These are phyloP conservation scores for Gloeophyllum trabeum DNA, from an alignment of 768 basidiomycete genomes.

Conservation along the genomic window DNA sequence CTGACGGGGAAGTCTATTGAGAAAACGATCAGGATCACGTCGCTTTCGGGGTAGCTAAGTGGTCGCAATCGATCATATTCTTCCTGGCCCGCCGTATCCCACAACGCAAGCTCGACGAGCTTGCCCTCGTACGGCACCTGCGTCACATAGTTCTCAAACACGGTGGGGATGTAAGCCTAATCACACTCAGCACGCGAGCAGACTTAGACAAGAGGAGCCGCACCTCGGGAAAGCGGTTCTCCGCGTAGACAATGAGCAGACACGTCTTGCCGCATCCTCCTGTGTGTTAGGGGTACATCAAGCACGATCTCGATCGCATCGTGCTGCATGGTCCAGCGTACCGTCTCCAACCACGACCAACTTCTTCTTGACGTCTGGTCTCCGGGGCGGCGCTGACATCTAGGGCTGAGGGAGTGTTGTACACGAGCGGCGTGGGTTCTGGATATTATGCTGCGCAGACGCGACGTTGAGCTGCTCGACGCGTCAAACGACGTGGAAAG, in stretches of 20 bases:
- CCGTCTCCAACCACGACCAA: conserved; percentile 86
- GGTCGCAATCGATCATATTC: conserved; percentile 89
- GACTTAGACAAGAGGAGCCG: conserved; percentile 13
- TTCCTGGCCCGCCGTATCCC: conserved; percentile 97
- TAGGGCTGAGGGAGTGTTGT: too few relatives aligned
- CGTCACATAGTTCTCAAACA: conserved; percentile 91
- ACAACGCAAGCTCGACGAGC: conserved; percentile 89
- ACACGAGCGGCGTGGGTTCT: too few relatives aligned
- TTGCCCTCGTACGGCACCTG: conserved; percentile 81
- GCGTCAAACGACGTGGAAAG: too few relatives aligned
- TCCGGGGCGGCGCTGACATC: conserved; percentile 24
- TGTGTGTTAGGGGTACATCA: conserved; percentile 14
- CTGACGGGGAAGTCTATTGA: conserved; percentile 88
- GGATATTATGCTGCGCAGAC: too few relatives aligned
- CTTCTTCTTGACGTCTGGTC: conserved; percentile 79
- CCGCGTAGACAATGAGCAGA: conserved; percentile 91
- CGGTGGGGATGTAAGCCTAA: conserved; percentile 86
- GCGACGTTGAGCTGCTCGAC: too few relatives aligned
- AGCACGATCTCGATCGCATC: conserved; percentile 12
- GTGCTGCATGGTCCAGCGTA: conserved; percentile 33
- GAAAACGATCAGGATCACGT: conserved; percentile 91
- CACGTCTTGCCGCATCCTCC: conserved; percentile 91
- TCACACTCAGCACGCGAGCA: conserved; percentile 5
- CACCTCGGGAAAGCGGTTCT: conserved; percentile 94
- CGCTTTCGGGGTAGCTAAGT: conserved; percentile 79